These are phyloP conservation scores for Botrytis galanthina DNA, from an alignment of 2,329 filamentous ascomycete genomes.

Conservation along the genomic window DNA sequence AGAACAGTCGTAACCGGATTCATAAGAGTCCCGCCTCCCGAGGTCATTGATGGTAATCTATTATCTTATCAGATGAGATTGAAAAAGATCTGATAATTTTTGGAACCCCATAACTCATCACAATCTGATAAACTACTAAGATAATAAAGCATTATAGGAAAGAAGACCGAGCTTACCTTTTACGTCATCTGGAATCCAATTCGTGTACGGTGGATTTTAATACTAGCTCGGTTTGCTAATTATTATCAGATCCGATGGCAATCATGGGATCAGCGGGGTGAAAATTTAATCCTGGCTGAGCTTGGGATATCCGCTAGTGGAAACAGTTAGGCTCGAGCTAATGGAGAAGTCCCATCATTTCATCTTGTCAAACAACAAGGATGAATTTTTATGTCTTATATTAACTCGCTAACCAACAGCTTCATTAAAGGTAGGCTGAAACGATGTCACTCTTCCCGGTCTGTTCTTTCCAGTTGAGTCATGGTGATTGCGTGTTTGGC, in stretches of 20 bases:
- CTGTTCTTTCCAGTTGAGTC: background rate
- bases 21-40: background rate
- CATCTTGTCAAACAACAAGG: background rate
- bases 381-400: background rate
- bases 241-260: constrained; percentile 22
- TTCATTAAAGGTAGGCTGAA: background rate
- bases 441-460: background rate
- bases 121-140: too few relatives aligned
- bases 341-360: background rate
- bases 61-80: constrained; percentile 15
- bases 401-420: background rate
- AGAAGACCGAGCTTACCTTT: background rate
- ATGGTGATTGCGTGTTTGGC: constrained; percentile 1
- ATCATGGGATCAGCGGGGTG: constrained; percentile 5
- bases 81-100: constrained; percentile 10
- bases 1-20: background rate
- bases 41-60: background rate
- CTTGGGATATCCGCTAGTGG: background rate
- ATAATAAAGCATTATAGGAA: background rate
- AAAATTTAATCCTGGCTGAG: constrained; percentile 11
- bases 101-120: background rate
- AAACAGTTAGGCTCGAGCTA: background rate
- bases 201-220: background rate
- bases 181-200: background rate
- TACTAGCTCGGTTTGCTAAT: background rate